phyloP scores from a whole-genome alignment of 1,139 yeast species.

The Trichomonascaceae sp. region DNA sequence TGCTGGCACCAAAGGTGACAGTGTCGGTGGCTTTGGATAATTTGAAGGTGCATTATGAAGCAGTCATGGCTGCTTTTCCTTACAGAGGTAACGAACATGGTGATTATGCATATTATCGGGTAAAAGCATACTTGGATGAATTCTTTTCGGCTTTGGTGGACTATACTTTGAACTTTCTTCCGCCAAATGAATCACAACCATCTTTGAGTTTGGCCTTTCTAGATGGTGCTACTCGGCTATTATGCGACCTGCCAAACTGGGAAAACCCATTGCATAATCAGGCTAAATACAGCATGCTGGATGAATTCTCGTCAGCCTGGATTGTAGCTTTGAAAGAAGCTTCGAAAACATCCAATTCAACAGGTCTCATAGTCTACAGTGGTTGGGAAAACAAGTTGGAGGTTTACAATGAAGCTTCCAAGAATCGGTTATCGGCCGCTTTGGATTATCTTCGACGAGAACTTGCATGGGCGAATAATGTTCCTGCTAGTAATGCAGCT shows the following conservation, averaged over 20 bases:
- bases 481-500: not conserved
- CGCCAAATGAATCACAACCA: conserved; percentile 62
- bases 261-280: conserved; percentile 65
- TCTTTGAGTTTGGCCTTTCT: conserved; percentile 59
- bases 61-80: conserved; percentile 52
- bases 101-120: conserved; percentile 84
- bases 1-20: conserved; percentile 55
- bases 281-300: conserved; percentile 65
- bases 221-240: conserved; percentile 57
- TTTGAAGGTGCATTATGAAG: conserved; percentile 43
- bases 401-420: conserved; percentile 53
- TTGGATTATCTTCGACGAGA: conserved; percentile 23
- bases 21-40: conserved; percentile 47
- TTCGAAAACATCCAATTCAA: conserved; percentile 32
- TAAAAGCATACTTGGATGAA: conserved; percentile 67
- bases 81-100: conserved; percentile 66
- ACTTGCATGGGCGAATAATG: conserved; percentile 20
- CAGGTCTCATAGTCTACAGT: conserved; percentile 39
- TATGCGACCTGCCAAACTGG: conserved; percentile 70
- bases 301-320: conserved; percentile 78
- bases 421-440: conserved; percentile 30
- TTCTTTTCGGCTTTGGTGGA: conserved; percentile 75
- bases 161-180: conserved; percentile 69
- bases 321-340: conserved; percentile 51
- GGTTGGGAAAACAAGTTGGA: conserved; percentile 53